Base-by-base conservation (phyloP, 495 filamentous ascomycete genomes). In the Friedmanniomyces simplex region DNA sequence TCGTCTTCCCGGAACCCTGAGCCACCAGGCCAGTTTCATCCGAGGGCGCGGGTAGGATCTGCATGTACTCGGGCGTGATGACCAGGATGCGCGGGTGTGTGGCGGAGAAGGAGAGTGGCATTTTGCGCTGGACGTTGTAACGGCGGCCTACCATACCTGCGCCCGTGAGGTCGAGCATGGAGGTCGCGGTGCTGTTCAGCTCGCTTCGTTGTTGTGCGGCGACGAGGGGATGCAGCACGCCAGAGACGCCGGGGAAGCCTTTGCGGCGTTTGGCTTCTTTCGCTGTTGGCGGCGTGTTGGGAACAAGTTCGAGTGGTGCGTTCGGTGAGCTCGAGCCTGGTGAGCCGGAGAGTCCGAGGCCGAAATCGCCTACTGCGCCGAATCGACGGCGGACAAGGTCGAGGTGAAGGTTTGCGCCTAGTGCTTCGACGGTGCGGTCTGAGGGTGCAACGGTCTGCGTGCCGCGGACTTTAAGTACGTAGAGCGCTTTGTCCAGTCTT, bases 41-140 rank as follows among this genome's bases (percentile, higher is more conserved):
- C 25, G 2, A 55, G 51, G 47, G 41, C 53, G 79, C 82, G 34
- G 93, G 90, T 77, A 95, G 85, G 62, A 97, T 90, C 70, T 96
- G 93, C 68, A 98, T 81, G 64, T 95, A 96, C 67, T 98, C 93
- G 46, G 89, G 89, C 66, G 97, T 93, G 60, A 98, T 89, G 7
- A 87, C 85, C 25, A 98, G 75, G 14, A 94, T 81, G 39, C 87
- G 83, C 66, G 91, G 82, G 60, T 88, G 87, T 50, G 88, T 83
- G 3, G 88, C 83, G 36, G 93, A 83, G 68, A 98, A 89, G 26
- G 89, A 84, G 88, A 96, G 95, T 20, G 88, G 84, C 66, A 95
- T 90, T 68, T 95, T 96, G 62, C 94, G 83, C 73, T 85, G 88
- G 18, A 98, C 94, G 28, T 83, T 85, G 69, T 91, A 98, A 63